phyloP scores from a whole-genome alignment of 2,329 filamentous ascomycete species.

The Stachybotrys elegans region DNA sequence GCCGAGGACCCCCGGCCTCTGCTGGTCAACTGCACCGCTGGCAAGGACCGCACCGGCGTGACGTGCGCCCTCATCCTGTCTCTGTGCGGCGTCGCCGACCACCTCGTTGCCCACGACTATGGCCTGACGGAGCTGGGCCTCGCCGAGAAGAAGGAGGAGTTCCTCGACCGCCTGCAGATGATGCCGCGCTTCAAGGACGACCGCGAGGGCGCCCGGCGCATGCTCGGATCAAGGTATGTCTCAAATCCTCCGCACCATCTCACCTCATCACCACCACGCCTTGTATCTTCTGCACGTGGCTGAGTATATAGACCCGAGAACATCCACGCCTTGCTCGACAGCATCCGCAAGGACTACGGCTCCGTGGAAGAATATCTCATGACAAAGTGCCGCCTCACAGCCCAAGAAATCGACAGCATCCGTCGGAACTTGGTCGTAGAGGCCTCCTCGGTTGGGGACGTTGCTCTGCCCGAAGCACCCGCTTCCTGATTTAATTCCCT shows the following conservation, averaged over 20 bases:
- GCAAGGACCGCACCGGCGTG: conserved; percentile 73
- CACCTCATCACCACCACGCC: background rate
- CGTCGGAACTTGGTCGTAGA: conserved; percentile 42
- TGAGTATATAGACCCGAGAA: conserved; percentile 33
- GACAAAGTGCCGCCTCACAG: conserved; percentile 51
- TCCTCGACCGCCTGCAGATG: conserved; percentile 45
- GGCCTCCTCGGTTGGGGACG: background rate
- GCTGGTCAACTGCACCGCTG: conserved; percentile 69
- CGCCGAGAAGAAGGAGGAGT: conserved; percentile 41
- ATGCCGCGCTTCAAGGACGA: conserved; percentile 45
- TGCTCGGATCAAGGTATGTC: conserved; percentile 38
- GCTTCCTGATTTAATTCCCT: background rate
- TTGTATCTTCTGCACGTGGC: background rate
- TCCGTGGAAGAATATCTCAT: conserved; percentile 60
- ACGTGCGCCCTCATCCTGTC: conserved; percentile 61
- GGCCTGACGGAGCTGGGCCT: conserved; percentile 60
- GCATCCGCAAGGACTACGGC: conserved; percentile 56
- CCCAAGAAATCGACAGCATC: conserved; percentile 48
- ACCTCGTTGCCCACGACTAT: conserved; percentile 63
- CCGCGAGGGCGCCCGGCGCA: conserved; percentile 34
- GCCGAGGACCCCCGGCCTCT: conserved; percentile 38
- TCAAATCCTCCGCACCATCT: background rate
- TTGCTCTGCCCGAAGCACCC: background rate
- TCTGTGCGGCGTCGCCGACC: conserved; percentile 56
- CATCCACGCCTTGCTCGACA: conserved; percentile 44